Conservation (phyloP, 371 early-diverging fungal species). For the Batrachochytrium dendrobatidis region DNA sequence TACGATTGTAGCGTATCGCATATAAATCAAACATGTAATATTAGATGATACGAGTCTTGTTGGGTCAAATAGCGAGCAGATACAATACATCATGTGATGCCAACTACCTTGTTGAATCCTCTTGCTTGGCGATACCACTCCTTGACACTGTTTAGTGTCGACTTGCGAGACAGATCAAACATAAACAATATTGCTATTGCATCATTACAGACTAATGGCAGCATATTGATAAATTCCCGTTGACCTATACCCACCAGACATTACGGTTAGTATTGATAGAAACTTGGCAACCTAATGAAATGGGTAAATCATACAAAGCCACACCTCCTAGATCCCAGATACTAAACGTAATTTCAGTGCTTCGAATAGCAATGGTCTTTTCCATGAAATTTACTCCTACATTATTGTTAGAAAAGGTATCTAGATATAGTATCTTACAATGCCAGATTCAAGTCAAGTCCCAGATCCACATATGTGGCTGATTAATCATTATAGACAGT, state of each 20-base stretch:
- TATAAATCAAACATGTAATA: background rate
- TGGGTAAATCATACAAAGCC: background rate
- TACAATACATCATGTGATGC: no score
- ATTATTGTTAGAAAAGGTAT: no score
- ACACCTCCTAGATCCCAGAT: constrained; percentile 98
- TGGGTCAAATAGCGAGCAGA: no score
- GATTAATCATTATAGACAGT: constrained; percentile 5
- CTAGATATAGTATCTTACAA: no score
- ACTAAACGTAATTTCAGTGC: constrained; percentile 92
- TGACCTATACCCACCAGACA: constrained; percentile 56
- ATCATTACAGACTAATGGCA: constrained; percentile 93
- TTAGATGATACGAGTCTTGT: background rate
- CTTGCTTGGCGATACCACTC: constrained; percentile 96
- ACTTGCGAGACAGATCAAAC: constrained; percentile 89
- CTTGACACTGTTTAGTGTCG: constrained; percentile 85
- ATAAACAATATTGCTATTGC: constrained; percentile 92
- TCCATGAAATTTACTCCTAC: constrained; percentile 98
- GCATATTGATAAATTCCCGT: constrained; percentile 94
- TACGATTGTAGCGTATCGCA: background rate
- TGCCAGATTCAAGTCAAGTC: no score
- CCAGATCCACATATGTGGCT: background rate
- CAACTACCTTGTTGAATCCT: constrained; percentile 80
- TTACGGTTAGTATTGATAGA: background rate
- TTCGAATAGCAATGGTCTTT: constrained; percentile 84
- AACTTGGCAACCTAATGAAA: constrained; percentile 1